Evolutionary conservation across 2,329 filamentous ascomycete genomes (phyloP).

Genomic region (Penicillium polonicum): DNA sequence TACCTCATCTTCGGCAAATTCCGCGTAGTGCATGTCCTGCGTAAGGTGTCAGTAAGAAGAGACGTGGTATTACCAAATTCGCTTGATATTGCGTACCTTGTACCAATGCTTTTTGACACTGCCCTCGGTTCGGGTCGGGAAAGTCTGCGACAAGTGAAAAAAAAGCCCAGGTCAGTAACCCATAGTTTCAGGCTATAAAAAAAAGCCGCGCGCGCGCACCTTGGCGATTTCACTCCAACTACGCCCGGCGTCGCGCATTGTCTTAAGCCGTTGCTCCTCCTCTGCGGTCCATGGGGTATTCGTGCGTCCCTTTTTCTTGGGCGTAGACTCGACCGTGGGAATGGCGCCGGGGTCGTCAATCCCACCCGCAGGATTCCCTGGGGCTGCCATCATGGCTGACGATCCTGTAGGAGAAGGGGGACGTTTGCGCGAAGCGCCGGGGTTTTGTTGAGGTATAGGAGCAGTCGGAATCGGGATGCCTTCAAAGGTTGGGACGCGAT

Average conservation of each 20-base stretch:
- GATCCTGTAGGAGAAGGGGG: conserved; percentile 42
- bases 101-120: conserved; percentile 99
- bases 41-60: conserved; percentile 25
- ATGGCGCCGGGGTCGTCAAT: conserved; percentile 31
- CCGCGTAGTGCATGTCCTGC: conserved; percentile 98
- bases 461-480: conserved; percentile 42
- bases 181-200: neutral
- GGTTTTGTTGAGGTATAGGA: conserved; percentile 34
- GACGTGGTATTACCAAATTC: neutral
- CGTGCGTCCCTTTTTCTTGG: conserved; percentile 86
- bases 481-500: conserved; percentile 37
- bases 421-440: conserved; percentile 42
- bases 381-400: conserved; percentile 39
- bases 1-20: conserved; percentile 97
- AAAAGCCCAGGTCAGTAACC: conserved; percentile 2
- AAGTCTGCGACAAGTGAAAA: conserved; percentile 59
- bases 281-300: conserved; percentile 98
- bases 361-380: conserved; percentile 30
- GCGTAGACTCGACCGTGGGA: conserved; percentile 31
- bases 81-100: conserved; percentile 60
- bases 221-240: conserved; percentile 99
- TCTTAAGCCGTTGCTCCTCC: conserved; percentile 88
- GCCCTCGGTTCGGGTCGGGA: conserved; percentile 88
- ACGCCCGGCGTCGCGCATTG: conserved; percentile 87
- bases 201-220: conserved; percentile 52